These are phyloP conservation scores for Aspergillus unguis DNA, from an alignment of 2,329 filamentous ascomycete genomes.

Conservation along the genomic window DNA sequence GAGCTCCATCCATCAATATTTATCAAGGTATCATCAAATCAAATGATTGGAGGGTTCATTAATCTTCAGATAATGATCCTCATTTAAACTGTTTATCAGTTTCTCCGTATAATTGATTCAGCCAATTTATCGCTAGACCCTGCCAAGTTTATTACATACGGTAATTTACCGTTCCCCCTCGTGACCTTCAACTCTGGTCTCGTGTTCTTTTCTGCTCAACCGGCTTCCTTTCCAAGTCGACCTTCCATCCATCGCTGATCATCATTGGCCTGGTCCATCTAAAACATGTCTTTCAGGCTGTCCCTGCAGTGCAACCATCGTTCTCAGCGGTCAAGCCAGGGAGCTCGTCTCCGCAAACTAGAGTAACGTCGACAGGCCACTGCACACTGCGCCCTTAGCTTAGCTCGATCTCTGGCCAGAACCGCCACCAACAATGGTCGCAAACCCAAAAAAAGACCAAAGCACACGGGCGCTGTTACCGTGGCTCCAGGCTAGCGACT, in stretches of 20 bases:
- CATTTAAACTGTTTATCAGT: not conserved
- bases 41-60: not conserved
- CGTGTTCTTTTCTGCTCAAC: no score
- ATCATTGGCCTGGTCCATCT: not conserved
- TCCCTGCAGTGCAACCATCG: not conserved
- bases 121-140: no score
- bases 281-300: not conserved
- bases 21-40: no score
- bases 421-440: no score
- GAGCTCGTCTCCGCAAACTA: not conserved
- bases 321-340: not conserved
- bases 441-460: no score
- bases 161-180: not conserved
- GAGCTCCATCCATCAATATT: no score
- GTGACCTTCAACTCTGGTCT: not conserved
- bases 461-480: not conserved
- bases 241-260: no score
- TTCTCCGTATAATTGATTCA: not conserved
- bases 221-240: no score
- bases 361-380: not conserved
- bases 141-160: not conserved
- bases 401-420: no score
- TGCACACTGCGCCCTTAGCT: no score
- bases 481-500: not conserved
- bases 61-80: not conserved